Conservation (phyloP, 768 basidiomycete species). For the Paxillus rubicundulus region DNA sequence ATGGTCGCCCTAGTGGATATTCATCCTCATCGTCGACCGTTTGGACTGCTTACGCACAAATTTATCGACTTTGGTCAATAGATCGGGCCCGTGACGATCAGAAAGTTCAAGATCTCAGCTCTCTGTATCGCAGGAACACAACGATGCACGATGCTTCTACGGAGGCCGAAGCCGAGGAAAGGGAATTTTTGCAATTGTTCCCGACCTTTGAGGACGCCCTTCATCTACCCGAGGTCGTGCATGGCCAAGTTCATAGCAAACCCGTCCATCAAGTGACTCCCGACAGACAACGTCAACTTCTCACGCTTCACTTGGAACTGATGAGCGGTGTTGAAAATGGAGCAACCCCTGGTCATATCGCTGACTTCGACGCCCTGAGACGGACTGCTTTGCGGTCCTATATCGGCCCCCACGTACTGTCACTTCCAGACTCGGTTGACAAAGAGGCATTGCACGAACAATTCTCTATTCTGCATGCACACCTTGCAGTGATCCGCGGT, state of each 20-base stretch:
- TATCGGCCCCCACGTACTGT: conserved; percentile 28
- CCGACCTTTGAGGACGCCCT: conserved; percentile 74
- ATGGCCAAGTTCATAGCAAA: not conserved
- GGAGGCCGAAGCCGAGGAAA: conserved; percentile 77
- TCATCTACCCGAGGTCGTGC: conserved; percentile 18
- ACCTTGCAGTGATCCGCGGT: conserved; percentile 33
- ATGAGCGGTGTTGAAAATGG: conserved; percentile 21
- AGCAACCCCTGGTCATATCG: conserved; percentile 1
- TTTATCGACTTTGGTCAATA: conserved; percentile 78
- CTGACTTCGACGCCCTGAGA: conserved; percentile 35
- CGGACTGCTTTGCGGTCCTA: conserved; percentile 33
- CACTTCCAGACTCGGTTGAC: conserved; percentile 49
- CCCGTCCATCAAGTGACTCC: conserved; percentile 29
- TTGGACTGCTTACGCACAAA: conserved; percentile 61
- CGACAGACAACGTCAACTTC: conserved; percentile 35
- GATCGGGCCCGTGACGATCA: conserved; percentile 71
- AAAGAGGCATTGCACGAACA: conserved; percentile 49
- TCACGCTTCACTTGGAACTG: conserved; percentile 48
- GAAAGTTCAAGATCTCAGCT: conserved; percentile 58
- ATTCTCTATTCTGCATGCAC: conserved; percentile 46
- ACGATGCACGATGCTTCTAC: conserved; percentile 50
- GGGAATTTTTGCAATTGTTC: conserved; percentile 82
- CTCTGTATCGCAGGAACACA: conserved; percentile 71
- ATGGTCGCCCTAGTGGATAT: conserved; percentile 4
- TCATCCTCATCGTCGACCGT: conserved; percentile 26